phyloP scores from a whole-genome alignment of 2,329 filamentous ascomycete species.

The Lanzia echinophila region DNA sequence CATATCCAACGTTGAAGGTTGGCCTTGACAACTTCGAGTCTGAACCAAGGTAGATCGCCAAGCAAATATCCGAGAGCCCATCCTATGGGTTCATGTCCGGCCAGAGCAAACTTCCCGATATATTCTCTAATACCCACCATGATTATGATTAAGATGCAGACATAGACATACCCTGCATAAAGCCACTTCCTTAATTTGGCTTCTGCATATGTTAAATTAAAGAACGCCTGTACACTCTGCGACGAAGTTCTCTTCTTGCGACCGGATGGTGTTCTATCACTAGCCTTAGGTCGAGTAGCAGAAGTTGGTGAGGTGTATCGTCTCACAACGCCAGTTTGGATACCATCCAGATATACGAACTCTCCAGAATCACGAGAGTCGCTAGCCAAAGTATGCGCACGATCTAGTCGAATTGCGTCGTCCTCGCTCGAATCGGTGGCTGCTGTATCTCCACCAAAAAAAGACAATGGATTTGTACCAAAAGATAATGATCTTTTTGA shows the following conservation, averaged over 20 bases:
- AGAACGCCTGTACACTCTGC: slow-evolving; percentile 62
- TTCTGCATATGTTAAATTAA: slow-evolving; percentile 73
- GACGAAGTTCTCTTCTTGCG: slow-evolving; percentile 60
- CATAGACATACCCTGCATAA: slow-evolving; percentile 76
- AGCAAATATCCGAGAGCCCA: slow-evolving; percentile 91
- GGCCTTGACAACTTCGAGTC: slow-evolving; percentile 62
- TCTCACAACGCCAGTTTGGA: slow-evolving; percentile 18
- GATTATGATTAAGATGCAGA: slow-evolving; percentile 57
- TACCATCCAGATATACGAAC: not conserved
- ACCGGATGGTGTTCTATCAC: slow-evolving; percentile 49
- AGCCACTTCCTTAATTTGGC: slow-evolving; percentile 72
- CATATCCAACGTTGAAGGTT: slow-evolving; percentile 70
- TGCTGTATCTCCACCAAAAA: slow-evolving; percentile 16
- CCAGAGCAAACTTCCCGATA: slow-evolving; percentile 60
- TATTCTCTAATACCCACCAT: slow-evolving; percentile 65
- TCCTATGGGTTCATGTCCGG: slow-evolving; percentile 73
- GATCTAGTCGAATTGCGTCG: slow-evolving; percentile 7
- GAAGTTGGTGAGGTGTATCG: slow-evolving; percentile 48
- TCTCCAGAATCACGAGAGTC: too few relatives aligned
- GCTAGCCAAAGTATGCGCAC: not conserved
- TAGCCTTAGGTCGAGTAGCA: slow-evolving; percentile 29
- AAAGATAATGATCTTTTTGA: slow-evolving; percentile 11
- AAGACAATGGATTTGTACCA: slow-evolving; percentile 12
- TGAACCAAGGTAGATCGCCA: slow-evolving; percentile 66
- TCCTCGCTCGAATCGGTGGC: slow-evolving; percentile 22